Percentiles rank a stretch among this genome's conserved stretches.
Conservation (phyloP, 2,329 filamentous ascomycete species). For the Microsporum audouinii region DNA sequence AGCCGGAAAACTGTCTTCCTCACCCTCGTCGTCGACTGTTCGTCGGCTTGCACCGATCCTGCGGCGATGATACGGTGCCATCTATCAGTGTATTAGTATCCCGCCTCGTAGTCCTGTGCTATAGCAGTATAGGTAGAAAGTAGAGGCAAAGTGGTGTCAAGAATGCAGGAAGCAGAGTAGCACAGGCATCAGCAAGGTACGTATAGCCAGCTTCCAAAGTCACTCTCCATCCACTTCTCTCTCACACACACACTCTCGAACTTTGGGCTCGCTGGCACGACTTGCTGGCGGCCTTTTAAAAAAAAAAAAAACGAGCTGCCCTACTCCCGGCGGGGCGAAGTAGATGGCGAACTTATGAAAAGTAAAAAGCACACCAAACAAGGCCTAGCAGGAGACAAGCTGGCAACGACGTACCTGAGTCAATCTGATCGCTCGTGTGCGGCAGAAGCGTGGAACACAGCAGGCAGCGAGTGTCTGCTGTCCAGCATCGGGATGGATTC, state of each 20-base stretch:
- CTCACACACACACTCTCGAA: background rate
- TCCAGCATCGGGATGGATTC: slow-evolving; percentile 2
- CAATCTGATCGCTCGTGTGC: slow-evolving; percentile 4
- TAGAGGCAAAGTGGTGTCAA: background rate
- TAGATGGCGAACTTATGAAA: background rate
- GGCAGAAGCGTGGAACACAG: slow-evolving; percentile 2
- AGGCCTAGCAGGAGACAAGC: background rate
- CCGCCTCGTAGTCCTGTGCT: background rate
- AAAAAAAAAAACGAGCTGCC: background rate
- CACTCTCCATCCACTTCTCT: background rate
- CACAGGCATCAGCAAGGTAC: background rate
- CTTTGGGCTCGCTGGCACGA: background rate
- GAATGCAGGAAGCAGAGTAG: slow-evolving; percentile 1
- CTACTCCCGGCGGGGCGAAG: background rate
- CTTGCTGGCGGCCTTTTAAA: background rate
- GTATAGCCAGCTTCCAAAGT: background rate
- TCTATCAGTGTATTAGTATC: slow-evolving; percentile 14
- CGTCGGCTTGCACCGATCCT: slow-evolving; percentile 37
- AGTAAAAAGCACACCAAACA: background rate
- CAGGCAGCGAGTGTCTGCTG: background rate
- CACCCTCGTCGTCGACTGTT: slow-evolving; percentile 37
- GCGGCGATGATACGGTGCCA: slow-evolving; percentile 34
- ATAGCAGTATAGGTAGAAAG: background rate
- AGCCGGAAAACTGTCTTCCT: slow-evolving; percentile 39
- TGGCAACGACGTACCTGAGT: background rate